These are phyloP conservation scores for Rhynchosporium agropyri DNA, from an alignment of 2,329 filamentous ascomycete genomes.

Conservation along the genomic window DNA sequence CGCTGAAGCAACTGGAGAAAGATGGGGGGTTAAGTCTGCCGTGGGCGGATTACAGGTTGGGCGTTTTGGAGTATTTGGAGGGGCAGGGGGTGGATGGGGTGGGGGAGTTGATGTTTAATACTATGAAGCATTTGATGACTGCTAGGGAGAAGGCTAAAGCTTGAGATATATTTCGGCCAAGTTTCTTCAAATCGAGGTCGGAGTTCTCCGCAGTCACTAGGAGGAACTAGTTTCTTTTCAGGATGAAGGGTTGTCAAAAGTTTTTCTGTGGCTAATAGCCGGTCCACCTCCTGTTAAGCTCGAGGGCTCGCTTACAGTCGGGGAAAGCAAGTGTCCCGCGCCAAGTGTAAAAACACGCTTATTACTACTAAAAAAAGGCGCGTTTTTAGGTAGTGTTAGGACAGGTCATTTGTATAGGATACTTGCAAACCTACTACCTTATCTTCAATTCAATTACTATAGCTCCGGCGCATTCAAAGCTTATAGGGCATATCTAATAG, in stretches of 20 bases:
- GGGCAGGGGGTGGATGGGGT: conserved; percentile 66
- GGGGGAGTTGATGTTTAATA: conserved; percentile 74
- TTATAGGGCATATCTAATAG: not conserved
- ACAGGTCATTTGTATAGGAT: not conserved
- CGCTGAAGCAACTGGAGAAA: conserved; percentile 62
- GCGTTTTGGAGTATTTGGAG: conserved; percentile 71
- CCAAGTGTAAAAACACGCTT: not conserved
- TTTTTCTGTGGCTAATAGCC: too few species aligned
- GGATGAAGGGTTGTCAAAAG: not conserved
- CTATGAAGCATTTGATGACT: conserved; percentile 71
- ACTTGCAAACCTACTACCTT: too few species aligned
- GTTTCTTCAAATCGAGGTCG: not conserved
- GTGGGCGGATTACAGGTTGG: conserved; percentile 76
- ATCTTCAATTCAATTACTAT: too few species aligned
- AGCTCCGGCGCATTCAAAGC: too few species aligned
- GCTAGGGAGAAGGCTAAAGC: conserved; percentile 14
- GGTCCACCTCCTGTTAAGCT: too few species aligned
- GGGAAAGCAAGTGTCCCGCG: not conserved
- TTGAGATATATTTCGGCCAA: not conserved
- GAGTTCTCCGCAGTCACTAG: too few species aligned
- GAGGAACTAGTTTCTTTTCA: not conserved
- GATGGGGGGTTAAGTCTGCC: conserved; percentile 66
- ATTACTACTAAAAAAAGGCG: not conserved
- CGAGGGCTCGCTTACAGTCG: too few species aligned
- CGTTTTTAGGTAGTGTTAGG: too few species aligned